Conservation (phyloP, 129 eudicot species). For the Logfia minima region DNA sequence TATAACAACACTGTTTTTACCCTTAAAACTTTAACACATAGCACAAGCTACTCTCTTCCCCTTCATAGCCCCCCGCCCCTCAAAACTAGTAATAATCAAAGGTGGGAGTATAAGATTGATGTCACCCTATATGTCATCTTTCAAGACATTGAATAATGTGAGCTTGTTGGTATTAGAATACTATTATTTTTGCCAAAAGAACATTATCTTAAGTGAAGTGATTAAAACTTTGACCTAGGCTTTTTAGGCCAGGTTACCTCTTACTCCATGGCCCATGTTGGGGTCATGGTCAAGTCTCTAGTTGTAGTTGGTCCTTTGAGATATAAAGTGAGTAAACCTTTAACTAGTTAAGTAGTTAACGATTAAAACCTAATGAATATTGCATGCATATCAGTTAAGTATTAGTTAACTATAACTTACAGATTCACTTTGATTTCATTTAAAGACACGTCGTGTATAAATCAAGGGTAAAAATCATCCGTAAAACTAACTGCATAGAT, state of each 20-base stretch:
- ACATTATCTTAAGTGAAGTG: conserved; percentile 33
- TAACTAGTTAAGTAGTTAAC: conserved; percentile 7
- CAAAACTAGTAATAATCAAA: neutral
- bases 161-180: conserved; percentile 40
- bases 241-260: conserved; percentile 31
- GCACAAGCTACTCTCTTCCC: too few relatives aligned
- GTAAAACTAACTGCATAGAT: too few relatives aligned
- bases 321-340: conserved; percentile 15
- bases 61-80: too few relatives aligned
- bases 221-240: conserved; percentile 39
- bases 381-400: neutral
- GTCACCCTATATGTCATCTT: conserved; percentile 35
- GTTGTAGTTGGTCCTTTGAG: conserved; percentile 35
- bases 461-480: neutral
- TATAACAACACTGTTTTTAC: too few relatives aligned
- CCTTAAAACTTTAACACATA: too few relatives aligned
- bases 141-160: conserved; percentile 30
- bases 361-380: neutral
- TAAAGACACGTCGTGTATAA: neutral
- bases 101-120: conserved; percentile 15
- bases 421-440: neutral
- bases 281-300: conserved; percentile 34
- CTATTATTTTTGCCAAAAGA: conserved; percentile 36
- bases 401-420: too few relatives aligned
- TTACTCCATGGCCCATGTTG: conserved; percentile 27